These are phyloP conservation scores for Fagus crenata DNA, from an alignment of 306 rosid genomes.

Conservation along the genomic window DNA sequence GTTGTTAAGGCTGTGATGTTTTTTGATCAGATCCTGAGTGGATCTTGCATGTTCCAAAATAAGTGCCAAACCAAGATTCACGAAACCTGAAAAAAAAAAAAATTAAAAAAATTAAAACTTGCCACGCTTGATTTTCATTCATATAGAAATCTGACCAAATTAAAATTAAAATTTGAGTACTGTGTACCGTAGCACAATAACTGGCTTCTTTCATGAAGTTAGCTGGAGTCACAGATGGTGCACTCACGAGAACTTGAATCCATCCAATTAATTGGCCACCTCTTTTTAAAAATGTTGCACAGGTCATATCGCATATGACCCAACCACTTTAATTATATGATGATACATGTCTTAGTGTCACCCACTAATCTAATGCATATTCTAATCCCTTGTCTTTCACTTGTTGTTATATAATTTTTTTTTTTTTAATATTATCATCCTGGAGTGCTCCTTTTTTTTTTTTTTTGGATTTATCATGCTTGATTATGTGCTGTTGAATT, in stretches of 20 bases:
- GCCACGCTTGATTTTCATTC: neutral
- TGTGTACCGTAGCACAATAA: neutral
- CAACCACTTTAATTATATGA: conserved; percentile 43
- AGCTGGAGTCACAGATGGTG: conserved; percentile 25
- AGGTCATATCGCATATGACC: conserved; percentile 39
- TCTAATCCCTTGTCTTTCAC: conserved; percentile 44
- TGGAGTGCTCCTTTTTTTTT: conserved; percentile 32
- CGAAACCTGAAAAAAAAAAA: neutral
- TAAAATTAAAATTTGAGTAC: neutral
- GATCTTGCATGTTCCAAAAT: conserved; percentile 4
- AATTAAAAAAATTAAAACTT: neutral
- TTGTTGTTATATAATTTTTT: conserved; percentile 40
- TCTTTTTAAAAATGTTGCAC: conserved; percentile 33
- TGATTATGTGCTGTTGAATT: conserved; percentile 16
- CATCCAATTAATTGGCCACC: conserved; percentile 19
- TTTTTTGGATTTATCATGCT: conserved; percentile 29
- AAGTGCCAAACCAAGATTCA: conserved; percentile 21
- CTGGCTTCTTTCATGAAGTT: conserved; percentile 19
- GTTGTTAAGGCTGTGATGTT: neutral
- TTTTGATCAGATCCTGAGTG: conserved; percentile 21
- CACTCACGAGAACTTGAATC: conserved; percentile 23
- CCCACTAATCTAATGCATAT: conserved; percentile 63
- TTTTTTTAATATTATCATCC: conserved; percentile 21
- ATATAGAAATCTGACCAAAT: neutral
- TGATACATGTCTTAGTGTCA: conserved; percentile 55